Evolutionary conservation across 2,329 filamentous ascomycete genomes (phyloP).

Genomic region (Calonectria pauciramosa): DNA sequence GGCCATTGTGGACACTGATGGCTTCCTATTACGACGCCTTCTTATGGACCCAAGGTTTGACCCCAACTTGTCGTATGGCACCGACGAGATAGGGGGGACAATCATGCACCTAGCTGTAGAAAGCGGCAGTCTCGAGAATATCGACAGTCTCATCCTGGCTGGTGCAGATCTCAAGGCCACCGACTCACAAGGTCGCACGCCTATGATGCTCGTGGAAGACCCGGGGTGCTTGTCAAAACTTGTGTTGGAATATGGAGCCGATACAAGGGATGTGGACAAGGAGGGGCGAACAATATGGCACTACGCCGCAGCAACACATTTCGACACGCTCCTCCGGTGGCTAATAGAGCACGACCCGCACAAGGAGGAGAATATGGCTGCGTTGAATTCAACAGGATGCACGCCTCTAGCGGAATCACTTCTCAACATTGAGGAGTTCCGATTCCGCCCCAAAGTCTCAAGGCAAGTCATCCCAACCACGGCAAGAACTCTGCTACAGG

Average conservation of each 20-base stretch:
- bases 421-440: slow-evolving; percentile 27
- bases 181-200: slow-evolving; percentile 50
- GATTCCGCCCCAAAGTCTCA: neutral
- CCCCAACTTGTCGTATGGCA: slow-evolving; percentile 40
- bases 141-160: slow-evolving; percentile 45
- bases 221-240: slow-evolving; percentile 43
- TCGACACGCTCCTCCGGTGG: slow-evolving; percentile 46
- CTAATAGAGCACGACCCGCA: slow-evolving; percentile 48
- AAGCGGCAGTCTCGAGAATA: slow-evolving; percentile 40
- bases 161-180: slow-evolving; percentile 46
- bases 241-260: slow-evolving; percentile 40
- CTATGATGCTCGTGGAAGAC: slow-evolving; percentile 52
- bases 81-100: slow-evolving; percentile 35
- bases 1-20: slow-evolving; percentile 45
- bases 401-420: slow-evolving; percentile 52
- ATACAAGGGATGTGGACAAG: slow-evolving; percentile 48
- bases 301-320: slow-evolving; percentile 51
- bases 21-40: slow-evolving; percentile 44
- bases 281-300: slow-evolving; percentile 56
- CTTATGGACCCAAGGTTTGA: slow-evolving; percentile 48
- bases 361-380: slow-evolving; percentile 45
- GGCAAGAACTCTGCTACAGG: slow-evolving; percentile 36
- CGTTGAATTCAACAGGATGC: slow-evolving; percentile 32
- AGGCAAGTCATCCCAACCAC: neutral
- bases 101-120: slow-evolving; percentile 51